Percentiles rank a stretch among this genome's conserved stretches.
These are phyloP conservation scores for Paracorniculantispora psalliotae DNA, from an alignment of 2,329 filamentous ascomycete genomes.

Conservation along the genomic window DNA sequence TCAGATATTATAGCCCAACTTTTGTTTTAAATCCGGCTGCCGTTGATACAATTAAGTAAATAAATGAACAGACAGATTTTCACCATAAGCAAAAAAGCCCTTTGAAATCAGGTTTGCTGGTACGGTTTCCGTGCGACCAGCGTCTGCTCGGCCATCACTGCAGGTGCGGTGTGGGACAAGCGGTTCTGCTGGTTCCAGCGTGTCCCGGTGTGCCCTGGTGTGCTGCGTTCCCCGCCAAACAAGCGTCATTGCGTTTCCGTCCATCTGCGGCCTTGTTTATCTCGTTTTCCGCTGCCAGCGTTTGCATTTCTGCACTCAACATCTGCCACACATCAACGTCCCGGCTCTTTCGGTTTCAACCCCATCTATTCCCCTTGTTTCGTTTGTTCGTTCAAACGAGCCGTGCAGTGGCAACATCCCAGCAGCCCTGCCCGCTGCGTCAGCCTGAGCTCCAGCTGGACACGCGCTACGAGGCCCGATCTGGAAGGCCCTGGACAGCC, in stretches of 20 bases:
- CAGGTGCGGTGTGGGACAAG: background rate
- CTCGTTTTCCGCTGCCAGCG: background rate
- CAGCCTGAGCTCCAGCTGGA: slow-evolving; percentile 4
- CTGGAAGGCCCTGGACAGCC: slow-evolving; percentile 1
- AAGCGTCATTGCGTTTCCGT: background rate
- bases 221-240: slow-evolving; percentile 5
- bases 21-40: no score
- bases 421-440: background rate
- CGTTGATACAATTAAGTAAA: no score
- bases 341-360: no score
- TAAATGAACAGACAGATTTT: no score
- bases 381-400: background rate
- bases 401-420: background rate
- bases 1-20: no score
- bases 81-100: no score
- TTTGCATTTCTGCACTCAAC: background rate
- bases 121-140: background rate
- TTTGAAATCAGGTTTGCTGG: background rate
- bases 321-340: background rate
- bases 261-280: background rate
- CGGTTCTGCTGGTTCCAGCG: background rate
- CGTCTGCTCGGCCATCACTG: background rate
- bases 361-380: background rate
- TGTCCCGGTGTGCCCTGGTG: background rate
- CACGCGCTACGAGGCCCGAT: slow-evolving; percentile 11